A percentile compares a stretch with the other conserved stretches of the same genome.
Evolutionary conservation across 106 monocot genomes (phyloP).

Genomic region (Phalaenopsis aphrodite): DNA sequence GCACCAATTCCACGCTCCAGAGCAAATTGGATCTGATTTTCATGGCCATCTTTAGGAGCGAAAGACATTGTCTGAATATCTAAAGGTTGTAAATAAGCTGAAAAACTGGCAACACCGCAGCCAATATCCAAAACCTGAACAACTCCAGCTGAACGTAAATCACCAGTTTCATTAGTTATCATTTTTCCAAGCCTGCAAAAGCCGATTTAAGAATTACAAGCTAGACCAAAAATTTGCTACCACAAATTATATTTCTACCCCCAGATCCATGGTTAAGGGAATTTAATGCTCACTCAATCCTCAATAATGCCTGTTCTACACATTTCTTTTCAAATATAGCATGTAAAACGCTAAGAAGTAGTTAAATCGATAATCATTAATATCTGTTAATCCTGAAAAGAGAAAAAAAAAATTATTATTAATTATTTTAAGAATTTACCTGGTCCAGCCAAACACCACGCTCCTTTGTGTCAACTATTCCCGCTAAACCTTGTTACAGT

Average conservation of each 20-base stretch:
- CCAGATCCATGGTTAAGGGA: not conserved
- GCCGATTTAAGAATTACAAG: constrained; percentile 3
- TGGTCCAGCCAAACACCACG: no score
- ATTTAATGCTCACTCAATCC: not conserved
- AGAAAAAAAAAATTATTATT: no score
- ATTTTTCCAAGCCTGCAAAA: constrained; percentile 85
- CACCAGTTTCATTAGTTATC: constrained; percentile 76
- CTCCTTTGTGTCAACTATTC: no score
- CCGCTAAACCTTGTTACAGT: no score
- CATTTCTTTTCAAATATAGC: not conserved
- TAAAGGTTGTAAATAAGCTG: constrained; percentile 58
- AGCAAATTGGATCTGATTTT: constrained; percentile 86
- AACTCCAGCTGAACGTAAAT: constrained; percentile 73
- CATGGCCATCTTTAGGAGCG: constrained; percentile 81
- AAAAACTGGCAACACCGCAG: constrained; percentile 80
- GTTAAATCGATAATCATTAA: not conserved
- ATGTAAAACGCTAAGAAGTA: not conserved
- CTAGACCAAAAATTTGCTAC: not conserved
- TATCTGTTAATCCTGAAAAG: not conserved
- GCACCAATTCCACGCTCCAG: constrained; percentile 73
- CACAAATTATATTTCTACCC: not conserved
- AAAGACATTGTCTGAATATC: constrained; percentile 75
- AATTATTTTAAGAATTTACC: no score
- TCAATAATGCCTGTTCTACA: not conserved
- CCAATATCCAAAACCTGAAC: constrained; percentile 90